These are phyloP conservation scores for Umbellularia californica DNA, from an alignment of 164 flowering plant species.

Conservation along the genomic window DNA sequence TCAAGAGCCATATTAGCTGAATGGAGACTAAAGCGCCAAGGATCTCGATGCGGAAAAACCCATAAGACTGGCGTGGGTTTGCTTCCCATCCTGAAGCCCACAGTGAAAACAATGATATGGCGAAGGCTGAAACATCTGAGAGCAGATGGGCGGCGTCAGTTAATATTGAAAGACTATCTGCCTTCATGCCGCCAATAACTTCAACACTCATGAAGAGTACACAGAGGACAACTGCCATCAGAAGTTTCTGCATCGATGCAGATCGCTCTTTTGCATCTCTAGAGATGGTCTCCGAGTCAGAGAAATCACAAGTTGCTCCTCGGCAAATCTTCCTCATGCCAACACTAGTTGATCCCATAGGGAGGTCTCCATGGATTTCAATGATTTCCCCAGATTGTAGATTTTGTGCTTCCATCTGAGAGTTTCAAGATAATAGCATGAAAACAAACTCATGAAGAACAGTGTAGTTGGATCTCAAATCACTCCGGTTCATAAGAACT, in stretches of 20 bases:
- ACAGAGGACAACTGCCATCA: constrained; percentile 27
- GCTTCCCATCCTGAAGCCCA: constrained; percentile 57
- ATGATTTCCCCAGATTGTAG: constrained; percentile 24
- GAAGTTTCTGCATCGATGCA: constrained; percentile 36
- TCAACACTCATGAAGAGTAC: constrained; percentile 42
- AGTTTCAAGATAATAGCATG: neutral
- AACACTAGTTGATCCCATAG: constrained; percentile 6
- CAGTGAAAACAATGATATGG: constrained; percentile 43
- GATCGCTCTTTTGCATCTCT: constrained; percentile 33
- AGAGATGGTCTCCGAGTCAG: constrained; percentile 23
- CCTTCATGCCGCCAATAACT: constrained; percentile 42
- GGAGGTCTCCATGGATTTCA: constrained; percentile 25
- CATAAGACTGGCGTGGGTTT: constrained; percentile 45
- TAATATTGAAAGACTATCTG: constrained; percentile 48
- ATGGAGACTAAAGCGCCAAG: constrained; percentile 50
- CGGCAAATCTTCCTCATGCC: constrained; percentile 28
- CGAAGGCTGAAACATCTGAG: constrained; percentile 47
- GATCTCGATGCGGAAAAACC: constrained; percentile 42
- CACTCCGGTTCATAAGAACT: no score
- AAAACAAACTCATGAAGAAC: neutral
- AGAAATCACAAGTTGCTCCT: constrained; percentile 42
- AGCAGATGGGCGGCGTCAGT: constrained; percentile 54
- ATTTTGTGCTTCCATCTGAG: constrained; percentile 32
- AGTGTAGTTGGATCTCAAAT: no score
- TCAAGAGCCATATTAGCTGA: constrained; percentile 44